Evolutionary conservation across 139 green algal genomes (phyloP), one percentile per base, ranked within the genome.

Genomic region (Helicosporidium sp.): DNA sequence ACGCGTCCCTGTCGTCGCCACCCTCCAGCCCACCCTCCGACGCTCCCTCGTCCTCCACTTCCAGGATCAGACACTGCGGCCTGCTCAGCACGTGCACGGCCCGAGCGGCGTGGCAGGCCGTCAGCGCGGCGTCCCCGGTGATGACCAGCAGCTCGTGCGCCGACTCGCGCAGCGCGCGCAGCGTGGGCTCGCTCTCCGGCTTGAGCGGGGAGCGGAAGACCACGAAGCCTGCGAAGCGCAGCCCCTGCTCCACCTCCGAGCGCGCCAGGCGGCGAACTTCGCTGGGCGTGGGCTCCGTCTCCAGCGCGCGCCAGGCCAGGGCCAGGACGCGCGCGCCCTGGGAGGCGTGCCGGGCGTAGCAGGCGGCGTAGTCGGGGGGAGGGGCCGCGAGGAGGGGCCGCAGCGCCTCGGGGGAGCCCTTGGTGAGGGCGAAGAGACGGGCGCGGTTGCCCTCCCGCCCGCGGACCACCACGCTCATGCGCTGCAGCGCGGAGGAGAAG

Each of bases 81-180:
- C 82, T 64, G 25, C 76, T 78, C 19, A 90, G 66, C 28, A 96
- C 95, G 66, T 93, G 78, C 45, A 96, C 76, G 36, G 82, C 60
- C 12, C 24, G 24, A 7, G 78, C 81, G 16, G 71, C 73, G 55
- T 85, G 77, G 65, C 80, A 92, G 5, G 82, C 83, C 5, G 88
- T 93, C 22, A 94, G 68, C 6, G 83, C 66, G 13, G 83, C 75
- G 40, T 94, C 80, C 12, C 83, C 85, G 7, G 83, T 93, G 66
- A 93, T 93, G 82, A 92, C 92, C 17, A 94, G 66, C 46, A 95
- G 70, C 61, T 91, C 74, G 62, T 95, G 85, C 26, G 55, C 74
- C 24, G 64, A 69, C 23, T 68, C 64, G 8, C 52, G 39, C 49
- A 95, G 83, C 51, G 61, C 61, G 12, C 39, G 28, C 29, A 93